Evolutionary conservation across 2,329 filamentous ascomycete species (phyloP).

Genomic region (Alternaria metachromatica): DNA sequence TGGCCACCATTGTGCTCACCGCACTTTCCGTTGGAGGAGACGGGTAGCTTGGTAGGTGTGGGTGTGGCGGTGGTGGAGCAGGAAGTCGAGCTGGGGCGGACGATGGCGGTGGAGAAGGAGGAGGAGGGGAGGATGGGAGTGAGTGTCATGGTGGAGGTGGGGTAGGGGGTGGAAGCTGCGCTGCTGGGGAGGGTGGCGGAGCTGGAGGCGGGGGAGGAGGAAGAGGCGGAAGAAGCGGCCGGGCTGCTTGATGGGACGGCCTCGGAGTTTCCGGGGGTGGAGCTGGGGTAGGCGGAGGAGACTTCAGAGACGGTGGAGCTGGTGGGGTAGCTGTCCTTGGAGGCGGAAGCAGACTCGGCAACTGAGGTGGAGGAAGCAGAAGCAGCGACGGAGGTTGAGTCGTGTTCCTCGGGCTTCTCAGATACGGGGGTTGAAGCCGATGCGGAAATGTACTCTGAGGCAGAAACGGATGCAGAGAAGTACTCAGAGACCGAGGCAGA

Average conservation of each 20-base stretch:
- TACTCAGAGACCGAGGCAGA: neutral
- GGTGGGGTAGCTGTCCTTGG: constrained; percentile 15
- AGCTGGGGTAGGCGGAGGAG: constrained; percentile 10
- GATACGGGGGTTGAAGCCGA: constrained; percentile 16
- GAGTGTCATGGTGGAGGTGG: neutral
- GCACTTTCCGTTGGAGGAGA: constrained; percentile 36
- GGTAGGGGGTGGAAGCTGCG: constrained; percentile 5
- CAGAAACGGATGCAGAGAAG: constrained; percentile 2
- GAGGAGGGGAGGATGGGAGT: neutral
- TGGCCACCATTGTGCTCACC: constrained; percentile 26
- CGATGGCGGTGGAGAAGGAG: constrained; percentile 10
- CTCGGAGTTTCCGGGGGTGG: neutral
- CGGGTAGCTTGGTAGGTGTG: constrained; percentile 17
- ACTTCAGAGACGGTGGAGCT: constrained; percentile 9
- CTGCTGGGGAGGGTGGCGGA: neutral
- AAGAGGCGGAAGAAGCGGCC: neutral
- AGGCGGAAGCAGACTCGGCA: neutral
- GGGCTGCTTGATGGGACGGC: neutral
- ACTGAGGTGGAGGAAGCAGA: constrained; percentile 6
- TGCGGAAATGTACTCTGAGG: neutral
- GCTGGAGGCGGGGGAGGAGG: constrained; percentile 1
- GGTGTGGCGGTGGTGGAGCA: constrained; percentile 20
- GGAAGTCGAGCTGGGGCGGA: constrained; percentile 23
- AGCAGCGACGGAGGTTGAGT: constrained; percentile 4
- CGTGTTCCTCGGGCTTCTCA: constrained; percentile 11